Evolutionary conservation across 2,329 filamentous ascomycete species (phyloP).

Genomic region (Aspergillus fumigatus): DNA sequence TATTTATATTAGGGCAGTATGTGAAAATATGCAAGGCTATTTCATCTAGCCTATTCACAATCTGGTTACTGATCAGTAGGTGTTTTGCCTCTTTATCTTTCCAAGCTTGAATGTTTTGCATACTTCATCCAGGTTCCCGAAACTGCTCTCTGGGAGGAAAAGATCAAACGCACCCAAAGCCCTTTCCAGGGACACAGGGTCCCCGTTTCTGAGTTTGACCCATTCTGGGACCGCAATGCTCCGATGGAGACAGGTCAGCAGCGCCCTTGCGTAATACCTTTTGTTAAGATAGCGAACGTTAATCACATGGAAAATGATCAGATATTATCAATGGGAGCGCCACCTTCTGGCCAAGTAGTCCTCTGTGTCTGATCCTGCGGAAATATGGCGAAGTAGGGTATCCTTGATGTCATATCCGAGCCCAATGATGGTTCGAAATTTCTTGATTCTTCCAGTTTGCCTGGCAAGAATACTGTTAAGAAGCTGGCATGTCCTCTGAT

Average conservation of each 20-base stretch:
- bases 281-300: neutral
- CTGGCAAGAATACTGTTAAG: constrained; percentile 67
- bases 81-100: neutral
- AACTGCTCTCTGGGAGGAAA: constrained; percentile 71
- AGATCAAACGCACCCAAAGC: constrained; percentile 82
- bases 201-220: constrained; percentile 52
- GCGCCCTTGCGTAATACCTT: constrained; percentile 70
- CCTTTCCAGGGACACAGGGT: constrained; percentile 61
- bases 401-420: constrained; percentile 88
- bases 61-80: constrained; percentile 42
- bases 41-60: constrained; percentile 60
- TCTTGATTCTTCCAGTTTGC: constrained; percentile 64
- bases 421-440: constrained; percentile 65
- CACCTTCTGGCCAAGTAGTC: constrained; percentile 72
- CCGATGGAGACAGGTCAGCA: constrained; percentile 76
- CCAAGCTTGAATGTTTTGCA: constrained; percentile 17
- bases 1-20: constrained; percentile 50
- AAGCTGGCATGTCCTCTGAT: constrained; percentile 49
- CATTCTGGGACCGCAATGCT: constrained; percentile 74
- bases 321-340: constrained; percentile 3
- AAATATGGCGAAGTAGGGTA: constrained; percentile 64
- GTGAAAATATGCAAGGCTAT: constrained; percentile 55
- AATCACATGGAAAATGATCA: neutral
- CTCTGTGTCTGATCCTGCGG: constrained; percentile 54
- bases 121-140: constrained; percentile 71